phyloP scores from a whole-genome alignment of 805 yeast species.

The Ogataea paraovalis region DNA sequence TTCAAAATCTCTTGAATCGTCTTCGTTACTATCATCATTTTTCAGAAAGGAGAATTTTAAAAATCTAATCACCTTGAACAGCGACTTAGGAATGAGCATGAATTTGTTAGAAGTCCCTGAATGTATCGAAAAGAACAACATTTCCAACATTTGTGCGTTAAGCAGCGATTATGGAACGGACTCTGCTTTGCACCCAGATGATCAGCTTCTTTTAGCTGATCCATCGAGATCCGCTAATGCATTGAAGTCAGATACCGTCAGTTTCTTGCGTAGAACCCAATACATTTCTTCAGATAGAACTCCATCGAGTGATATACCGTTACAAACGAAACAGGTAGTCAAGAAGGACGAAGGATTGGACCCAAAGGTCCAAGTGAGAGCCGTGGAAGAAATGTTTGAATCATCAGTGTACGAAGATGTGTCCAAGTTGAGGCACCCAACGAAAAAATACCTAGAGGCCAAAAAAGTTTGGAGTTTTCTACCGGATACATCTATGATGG shows the following conservation, averaged over 20 bases:
- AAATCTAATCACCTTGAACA: constrained; percentile 55
- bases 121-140: constrained; percentile 49
- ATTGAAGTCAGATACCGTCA: constrained; percentile 33
- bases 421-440: constrained; percentile 65
- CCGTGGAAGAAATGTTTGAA: constrained; percentile 78
- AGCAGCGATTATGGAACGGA: constrained; percentile 21
- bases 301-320: constrained; percentile 13
- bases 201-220: constrained; percentile 71
- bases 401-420: constrained; percentile 40
- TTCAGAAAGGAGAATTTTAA: constrained; percentile 72
- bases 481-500: constrained; percentile 91
- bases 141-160: constrained; percentile 28
- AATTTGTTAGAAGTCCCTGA: constrained; percentile 67
- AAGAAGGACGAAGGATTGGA: constrained; percentile 39
- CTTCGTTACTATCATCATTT: constrained; percentile 61
- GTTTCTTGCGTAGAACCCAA: constrained; percentile 91
- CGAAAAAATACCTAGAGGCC: constrained; percentile 67
- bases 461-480: constrained; percentile 74
- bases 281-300: constrained; percentile 68
- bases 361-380: constrained; percentile 58
- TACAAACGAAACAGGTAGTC: constrained; percentile 12
- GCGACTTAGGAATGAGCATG: constrained; percentile 68
- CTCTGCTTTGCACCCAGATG: constrained; percentile 65
- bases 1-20: constrained; percentile 39
- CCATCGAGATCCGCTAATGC: constrained; percentile 54